phyloP scores from a whole-genome alignment of 352 stramenopile genomes.

The Globisporangium irregulare region DNA sequence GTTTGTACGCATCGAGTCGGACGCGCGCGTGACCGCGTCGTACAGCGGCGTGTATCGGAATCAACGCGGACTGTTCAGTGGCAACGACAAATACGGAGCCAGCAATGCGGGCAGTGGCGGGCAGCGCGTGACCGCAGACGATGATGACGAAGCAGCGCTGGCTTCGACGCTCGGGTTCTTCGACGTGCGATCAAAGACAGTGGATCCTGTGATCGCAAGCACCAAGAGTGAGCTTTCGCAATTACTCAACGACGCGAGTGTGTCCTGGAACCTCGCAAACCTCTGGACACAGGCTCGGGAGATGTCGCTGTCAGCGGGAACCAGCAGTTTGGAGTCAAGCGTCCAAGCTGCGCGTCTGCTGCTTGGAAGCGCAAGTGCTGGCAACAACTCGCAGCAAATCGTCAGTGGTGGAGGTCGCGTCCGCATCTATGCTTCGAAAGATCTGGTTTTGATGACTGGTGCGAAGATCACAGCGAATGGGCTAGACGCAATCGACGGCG shows the following conservation, averaged over 20 bases:
- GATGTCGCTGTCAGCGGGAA: conserved; percentile 11
- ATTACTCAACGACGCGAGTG: conserved; percentile 39
- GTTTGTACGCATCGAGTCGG: conserved; percentile 54
- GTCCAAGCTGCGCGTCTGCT: conserved; percentile 37
- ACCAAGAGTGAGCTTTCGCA: conserved; percentile 5
- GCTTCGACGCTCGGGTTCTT: conserved; percentile 43
- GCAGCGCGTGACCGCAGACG: conserved; percentile 31
- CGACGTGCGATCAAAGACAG: conserved; percentile 33
- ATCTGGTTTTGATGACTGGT: conserved; percentile 61
- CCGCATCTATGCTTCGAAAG: conserved; percentile 61
- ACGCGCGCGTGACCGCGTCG: conserved; percentile 30
- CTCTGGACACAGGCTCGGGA: conserved; percentile 35
- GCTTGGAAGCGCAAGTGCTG: conserved; percentile 44
- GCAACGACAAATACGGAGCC: conserved; percentile 40
- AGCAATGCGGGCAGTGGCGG: conserved; percentile 59
- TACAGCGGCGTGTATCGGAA: conserved; percentile 31
- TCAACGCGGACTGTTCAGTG: conserved; percentile 30
- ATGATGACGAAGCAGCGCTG: conserved; percentile 29
- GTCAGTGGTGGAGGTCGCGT: conserved; percentile 53
- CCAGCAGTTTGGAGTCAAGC: conserved; percentile 20
- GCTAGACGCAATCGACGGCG: conserved; percentile 30
- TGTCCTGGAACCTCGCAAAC: conserved; percentile 45
- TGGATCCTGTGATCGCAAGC: conserved; percentile 4
- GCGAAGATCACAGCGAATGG: conserved; percentile 55
- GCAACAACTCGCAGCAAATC: not conserved